Conservation (phyloP, 306 rosid species). For the Vigna angularis region DNA sequence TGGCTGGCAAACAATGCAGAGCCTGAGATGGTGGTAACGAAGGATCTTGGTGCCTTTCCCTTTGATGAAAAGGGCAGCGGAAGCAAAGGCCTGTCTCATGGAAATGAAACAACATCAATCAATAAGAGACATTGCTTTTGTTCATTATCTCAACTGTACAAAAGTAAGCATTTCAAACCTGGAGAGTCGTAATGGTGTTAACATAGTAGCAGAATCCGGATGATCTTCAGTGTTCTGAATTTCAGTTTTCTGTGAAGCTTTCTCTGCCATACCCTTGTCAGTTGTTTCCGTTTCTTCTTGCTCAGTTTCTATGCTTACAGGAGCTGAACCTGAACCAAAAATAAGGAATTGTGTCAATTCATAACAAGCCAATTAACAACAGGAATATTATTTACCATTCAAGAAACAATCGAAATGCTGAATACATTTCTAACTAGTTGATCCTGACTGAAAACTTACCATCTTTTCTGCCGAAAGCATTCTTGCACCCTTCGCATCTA, state of each 20-base stretch:
- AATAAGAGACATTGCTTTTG: background rate
- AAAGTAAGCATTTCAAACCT: constrained; percentile 57
- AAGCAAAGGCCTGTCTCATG: constrained; percentile 58
- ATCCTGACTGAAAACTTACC: constrained; percentile 58
- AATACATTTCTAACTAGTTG: background rate
- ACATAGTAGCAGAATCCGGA: constrained; percentile 52
- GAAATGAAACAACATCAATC: constrained; percentile 16
- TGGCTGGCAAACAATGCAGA: constrained; percentile 62
- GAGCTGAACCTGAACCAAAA: constrained; percentile 61
- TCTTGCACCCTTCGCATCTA: constrained; percentile 93
- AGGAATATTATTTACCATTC: background rate
- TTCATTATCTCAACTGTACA: constrained; percentile 24
- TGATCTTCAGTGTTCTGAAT: constrained; percentile 63
- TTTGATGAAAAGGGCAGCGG: constrained; percentile 70
- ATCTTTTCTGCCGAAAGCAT: constrained; percentile 83
- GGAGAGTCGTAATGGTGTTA: constrained; percentile 69
- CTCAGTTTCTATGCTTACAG: constrained; percentile 57
- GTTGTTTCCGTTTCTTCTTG: constrained; percentile 68
- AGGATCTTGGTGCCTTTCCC: constrained; percentile 72
- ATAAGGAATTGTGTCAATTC: background rate
- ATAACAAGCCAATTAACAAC: background rate
- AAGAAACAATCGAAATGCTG: background rate
- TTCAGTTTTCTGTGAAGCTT: constrained; percentile 57
- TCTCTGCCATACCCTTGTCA: constrained; percentile 55
- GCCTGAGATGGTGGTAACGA: constrained; percentile 60